Percentiles rank a stretch among this genome's conserved stretches.
Conservation (phyloP, 2,329 filamentous ascomycete genomes). For the Aspergillus chevalieri region DNA sequence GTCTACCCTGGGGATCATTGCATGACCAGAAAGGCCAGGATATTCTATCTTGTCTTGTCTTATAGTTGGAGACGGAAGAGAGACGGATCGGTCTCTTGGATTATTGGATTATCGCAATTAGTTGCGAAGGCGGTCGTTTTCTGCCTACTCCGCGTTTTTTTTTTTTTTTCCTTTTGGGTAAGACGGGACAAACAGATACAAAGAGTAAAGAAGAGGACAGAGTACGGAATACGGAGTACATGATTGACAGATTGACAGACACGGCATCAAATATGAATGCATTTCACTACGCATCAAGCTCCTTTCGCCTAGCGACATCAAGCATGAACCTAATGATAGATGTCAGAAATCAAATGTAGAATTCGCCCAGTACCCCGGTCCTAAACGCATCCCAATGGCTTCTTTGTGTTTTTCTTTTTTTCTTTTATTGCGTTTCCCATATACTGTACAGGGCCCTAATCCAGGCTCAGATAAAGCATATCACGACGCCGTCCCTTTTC, state of each 20-base stretch:
- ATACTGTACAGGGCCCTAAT: slow-evolving; percentile 35
- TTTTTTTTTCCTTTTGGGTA: slow-evolving; percentile 1
- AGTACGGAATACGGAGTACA: too few species aligned
- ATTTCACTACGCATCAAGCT: too few species aligned
- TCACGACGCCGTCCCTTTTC: slow-evolving; percentile 33
- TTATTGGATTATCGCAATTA: slow-evolving; percentile 3
- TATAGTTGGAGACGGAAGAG: neutral
- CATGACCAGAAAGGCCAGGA: slow-evolving; percentile 4
- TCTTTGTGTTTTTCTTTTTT: slow-evolving; percentile 16
- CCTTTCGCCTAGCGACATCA: neutral
- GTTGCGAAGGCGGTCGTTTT: slow-evolving; percentile 14
- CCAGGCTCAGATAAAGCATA: slow-evolving; percentile 17
- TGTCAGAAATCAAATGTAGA: slow-evolving; percentile 31
- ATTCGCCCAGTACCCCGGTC: slow-evolving; percentile 36
- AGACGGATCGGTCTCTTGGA: neutral
- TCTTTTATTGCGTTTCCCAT: slow-evolving; percentile 4
- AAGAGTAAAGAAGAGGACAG: too few species aligned
- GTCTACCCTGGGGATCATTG: slow-evolving; percentile 11
- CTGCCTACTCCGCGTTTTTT: slow-evolving; percentile 5
- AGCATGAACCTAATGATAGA: slow-evolving; percentile 10
- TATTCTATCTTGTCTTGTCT: slow-evolving; percentile 3
- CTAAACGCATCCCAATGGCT: slow-evolving; percentile 32
- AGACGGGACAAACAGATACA: neutral
- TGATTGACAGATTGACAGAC: too few species aligned
- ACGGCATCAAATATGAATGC: too few species aligned